Evolutionary conservation across 768 basidiomycete species (phyloP), one percentile per base, ranked within the genome.

Genomic region (Nidularia sp.): DNA sequence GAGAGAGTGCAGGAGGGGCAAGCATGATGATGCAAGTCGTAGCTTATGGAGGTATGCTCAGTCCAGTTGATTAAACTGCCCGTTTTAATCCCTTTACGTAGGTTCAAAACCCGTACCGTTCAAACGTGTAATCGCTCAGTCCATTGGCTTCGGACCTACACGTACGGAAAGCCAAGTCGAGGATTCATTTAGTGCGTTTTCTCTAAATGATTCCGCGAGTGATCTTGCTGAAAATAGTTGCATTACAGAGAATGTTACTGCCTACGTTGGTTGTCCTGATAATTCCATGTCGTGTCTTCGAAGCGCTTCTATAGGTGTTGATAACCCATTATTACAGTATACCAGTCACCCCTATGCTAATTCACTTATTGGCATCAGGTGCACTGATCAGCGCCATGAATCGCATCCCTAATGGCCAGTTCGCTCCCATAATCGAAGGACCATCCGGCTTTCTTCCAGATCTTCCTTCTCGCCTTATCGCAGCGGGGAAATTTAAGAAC

Each of bases 11-110:
- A 1, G 76, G 77, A 1, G 76, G 74, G 0, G 74, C 75, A 0
- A 71, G 69, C 34, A 68, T 78, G 5, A 62, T 73, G 9, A 74
- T 77, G 68, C 77, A 78, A 47, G 57, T 72, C 3, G 67, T 70
- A 7, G 75, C 76, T 4, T 72, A 73, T 52, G 75, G 70, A 59
- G 76, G 76, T 64, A 22, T 25, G 57, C 15, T 8, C 10, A 8
- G 45, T 29, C 25, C 25, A 29, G 4, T 29, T 29, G 4, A 29
- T 29, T 29, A 29, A 29, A 29, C 25, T 29, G 25, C 2, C 3
- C 25, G 25, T 29, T 3, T 29, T 29, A 29, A 29, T 29, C 25
- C 25, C 25, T 3, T 29, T 29, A 29, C 29, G 45, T 15, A 64
- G 71, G 70, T n/a, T 59, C 61, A 2, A 68, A 66, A 51, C 61